Conservation (phyloP, 1,284 basidiomycete species). For the Salmacisia buchloeana region DNA sequence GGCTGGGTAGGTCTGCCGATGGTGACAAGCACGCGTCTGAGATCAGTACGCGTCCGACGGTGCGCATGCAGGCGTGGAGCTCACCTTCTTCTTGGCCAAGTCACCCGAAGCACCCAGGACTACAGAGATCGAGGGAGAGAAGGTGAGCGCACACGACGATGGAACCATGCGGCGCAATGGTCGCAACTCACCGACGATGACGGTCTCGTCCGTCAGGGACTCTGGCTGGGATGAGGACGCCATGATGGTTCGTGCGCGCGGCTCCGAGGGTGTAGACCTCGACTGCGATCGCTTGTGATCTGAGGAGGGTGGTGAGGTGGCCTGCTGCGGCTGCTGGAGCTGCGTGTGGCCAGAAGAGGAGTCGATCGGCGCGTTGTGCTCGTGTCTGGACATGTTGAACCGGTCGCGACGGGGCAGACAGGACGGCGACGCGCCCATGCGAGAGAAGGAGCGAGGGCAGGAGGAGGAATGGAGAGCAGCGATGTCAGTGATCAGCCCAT, state of each 20-base stretch:
- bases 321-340: too few species aligned
- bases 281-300: too few species aligned
- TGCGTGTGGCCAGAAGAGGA: too few species aligned
- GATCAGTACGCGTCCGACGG: background rate
- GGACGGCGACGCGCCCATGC: too few species aligned
- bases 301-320: too few species aligned
- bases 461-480: too few species aligned
- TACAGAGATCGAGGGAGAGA: conserved; percentile 45
- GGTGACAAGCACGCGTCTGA: background rate
- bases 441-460: too few species aligned
- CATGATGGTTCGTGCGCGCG: background rate
- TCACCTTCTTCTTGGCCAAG: conserved; percentile 96
- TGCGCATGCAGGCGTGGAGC: conserved; percentile 2
- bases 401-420: too few species aligned
- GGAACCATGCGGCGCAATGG: background rate
- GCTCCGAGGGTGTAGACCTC: background rate
- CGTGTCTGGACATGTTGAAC: too few species aligned
- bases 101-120: conserved; percentile 96
- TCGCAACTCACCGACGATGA: conserved; percentile 41
- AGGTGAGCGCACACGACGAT: background rate
- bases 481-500: too few species aligned
- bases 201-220: conserved; percentile 33
- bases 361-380: too few species aligned
- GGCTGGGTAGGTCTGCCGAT: conserved; percentile 43
- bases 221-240: conserved; percentile 1